phyloP scores from a whole-genome alignment of 371 early-diverging fungal genomes.

The Vairimorpha ceranae region DNA sequence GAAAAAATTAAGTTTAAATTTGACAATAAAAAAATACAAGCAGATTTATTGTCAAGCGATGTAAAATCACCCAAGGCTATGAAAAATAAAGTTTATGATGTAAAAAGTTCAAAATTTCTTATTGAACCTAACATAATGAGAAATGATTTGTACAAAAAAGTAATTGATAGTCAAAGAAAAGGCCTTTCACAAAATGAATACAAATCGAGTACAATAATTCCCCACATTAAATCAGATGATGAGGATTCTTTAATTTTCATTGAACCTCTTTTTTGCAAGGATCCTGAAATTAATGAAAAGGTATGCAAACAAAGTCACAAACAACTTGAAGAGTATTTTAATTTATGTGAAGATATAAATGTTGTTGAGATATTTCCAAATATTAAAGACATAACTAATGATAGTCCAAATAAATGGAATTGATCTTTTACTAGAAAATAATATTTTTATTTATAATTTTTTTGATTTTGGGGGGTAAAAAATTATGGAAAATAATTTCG shows the following conservation, averaged over 20 bases:
- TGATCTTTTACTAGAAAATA: background rate
- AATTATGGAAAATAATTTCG: slow-evolving; percentile 1
- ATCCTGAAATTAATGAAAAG: slow-evolving; percentile 17
- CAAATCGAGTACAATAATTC: slow-evolving; percentile 32
- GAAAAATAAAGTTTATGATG: slow-evolving; percentile 6
- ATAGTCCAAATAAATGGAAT: slow-evolving; percentile 46
- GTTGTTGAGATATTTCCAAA: slow-evolving; percentile 37
- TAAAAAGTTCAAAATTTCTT: background rate
- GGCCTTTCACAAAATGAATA: background rate
- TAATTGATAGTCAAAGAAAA: slow-evolving; percentile 25
- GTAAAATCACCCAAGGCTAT: background rate
- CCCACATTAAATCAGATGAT: slow-evolving; percentile 28
- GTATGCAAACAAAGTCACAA: slow-evolving; percentile 33
- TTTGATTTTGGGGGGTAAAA: background rate
- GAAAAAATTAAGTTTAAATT: too few relatives aligned
- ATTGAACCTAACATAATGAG: background rate
- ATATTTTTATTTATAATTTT: background rate
- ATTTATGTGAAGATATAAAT: slow-evolving; percentile 19
- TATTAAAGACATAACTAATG: slow-evolving; percentile 35
- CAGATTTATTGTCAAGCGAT: too few relatives aligned
- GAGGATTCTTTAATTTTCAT: slow-evolving; percentile 12
- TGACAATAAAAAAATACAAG: too few relatives aligned
- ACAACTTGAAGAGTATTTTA: slow-evolving; percentile 32
- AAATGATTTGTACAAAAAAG: slow-evolving; percentile 30
- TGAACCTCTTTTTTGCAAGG: slow-evolving; percentile 22